These are phyloP conservation scores for Guadua angustifolia DNA, from an alignment of 176 grass and related monocot genomes.

Conservation along the genomic window DNA sequence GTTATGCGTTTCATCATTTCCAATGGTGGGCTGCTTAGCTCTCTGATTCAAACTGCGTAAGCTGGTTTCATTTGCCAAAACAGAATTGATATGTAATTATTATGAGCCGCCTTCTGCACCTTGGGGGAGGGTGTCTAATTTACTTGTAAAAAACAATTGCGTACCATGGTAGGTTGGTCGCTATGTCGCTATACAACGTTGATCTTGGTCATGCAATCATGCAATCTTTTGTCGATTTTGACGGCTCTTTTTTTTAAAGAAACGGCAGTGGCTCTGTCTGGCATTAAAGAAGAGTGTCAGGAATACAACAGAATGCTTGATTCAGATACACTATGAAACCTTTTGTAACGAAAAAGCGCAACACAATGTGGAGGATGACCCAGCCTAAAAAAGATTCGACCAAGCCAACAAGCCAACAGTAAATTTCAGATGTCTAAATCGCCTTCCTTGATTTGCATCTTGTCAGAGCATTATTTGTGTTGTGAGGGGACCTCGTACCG, in stretches of 20 bases:
- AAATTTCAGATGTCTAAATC: no score
- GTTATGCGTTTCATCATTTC: background rate
- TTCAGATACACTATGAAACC: no score
- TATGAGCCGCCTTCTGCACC: constrained; percentile 24
- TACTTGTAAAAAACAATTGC: background rate
- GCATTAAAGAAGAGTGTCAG: no score
- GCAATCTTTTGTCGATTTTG: background rate
- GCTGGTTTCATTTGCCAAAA: constrained; percentile 7
- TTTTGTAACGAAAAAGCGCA: no score
- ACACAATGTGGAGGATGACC: no score
- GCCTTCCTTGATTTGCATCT: no score
- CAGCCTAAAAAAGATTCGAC: no score
- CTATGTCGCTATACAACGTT: background rate
- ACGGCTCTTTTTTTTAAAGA: background rate
- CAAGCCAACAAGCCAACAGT: no score
- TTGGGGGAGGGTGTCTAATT: background rate
- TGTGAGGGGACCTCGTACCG: no score
- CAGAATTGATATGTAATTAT: constrained; percentile 47
- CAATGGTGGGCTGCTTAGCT: background rate
- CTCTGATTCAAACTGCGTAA: background rate
- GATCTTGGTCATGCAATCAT: background rate
- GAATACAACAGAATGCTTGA: no score
- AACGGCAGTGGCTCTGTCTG: no score
- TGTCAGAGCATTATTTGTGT: no score
- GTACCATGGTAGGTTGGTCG: background rate